Evolutionary conservation across 306 rosid species (phyloP), one percentile per base, ranked within the genome.

Genomic region (Cucurbita pepo): DNA sequence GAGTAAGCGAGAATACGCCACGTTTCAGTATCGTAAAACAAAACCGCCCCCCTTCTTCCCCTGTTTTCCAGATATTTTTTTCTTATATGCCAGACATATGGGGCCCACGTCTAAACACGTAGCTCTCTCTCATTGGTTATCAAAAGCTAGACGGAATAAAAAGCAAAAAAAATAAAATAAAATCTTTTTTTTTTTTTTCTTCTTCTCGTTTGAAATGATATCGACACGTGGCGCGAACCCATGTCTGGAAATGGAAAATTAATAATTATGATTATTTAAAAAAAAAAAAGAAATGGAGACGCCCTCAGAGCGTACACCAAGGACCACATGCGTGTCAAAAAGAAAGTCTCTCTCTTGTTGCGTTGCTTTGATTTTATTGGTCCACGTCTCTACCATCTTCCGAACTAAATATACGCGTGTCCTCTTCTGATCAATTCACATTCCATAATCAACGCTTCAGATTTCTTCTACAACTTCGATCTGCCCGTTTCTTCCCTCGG

Each of bases 271-370:
- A 4, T 56, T 19, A 55, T 18, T 56, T 21, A 30, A 30, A 30
- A 30, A 30, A 30, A 2, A 4, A 37, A 62, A 2, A 4, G 15
- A 62, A 55, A 57, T 59, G 13, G 69, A 22, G 50, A 62, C 69
- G 50, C 50, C 66, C 38, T 37, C 67, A 36, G 12, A 60, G 67
- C 7, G 70, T 65, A 65, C 72, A 65, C 72, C 72, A 41, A 65
- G 72, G 72, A 66, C 72, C 72, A 66, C 72, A 66, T 66, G 72
- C 72, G 72, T 66, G 72, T 66, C 72, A 66, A 66, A 66, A 66
- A 66, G 56, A 40, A 66, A 44, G 72, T 66, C 72, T 45, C 37
- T 66, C 72, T 66, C 72, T 66, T 66, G 72, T 66, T 14, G 72
- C 56, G 72, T 5, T 66, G 72, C 56, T 66, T 2, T 19, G 11